Evolutionary conservation across 192 early-diverging fungal genomes (phyloP).

Genomic region (Mortierella claussenii): DNA sequence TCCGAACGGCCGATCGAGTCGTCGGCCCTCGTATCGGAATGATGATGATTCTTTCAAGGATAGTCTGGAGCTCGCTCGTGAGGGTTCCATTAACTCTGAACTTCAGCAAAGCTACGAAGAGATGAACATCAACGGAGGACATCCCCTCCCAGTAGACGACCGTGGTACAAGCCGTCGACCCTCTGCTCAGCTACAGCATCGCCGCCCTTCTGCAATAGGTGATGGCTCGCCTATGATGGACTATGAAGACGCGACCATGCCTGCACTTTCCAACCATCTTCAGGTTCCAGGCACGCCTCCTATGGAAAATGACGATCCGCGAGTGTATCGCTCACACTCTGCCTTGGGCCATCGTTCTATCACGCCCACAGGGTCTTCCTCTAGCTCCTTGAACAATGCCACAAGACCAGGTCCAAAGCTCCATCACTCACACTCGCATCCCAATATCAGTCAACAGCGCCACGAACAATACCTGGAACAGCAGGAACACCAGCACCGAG

Average conservation of each 20-base stretch:
- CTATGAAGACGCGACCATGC: constrained; percentile 9
- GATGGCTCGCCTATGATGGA: constrained; percentile 15
- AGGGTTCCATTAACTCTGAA: not conserved
- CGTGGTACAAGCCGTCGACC: constrained; percentile 12
- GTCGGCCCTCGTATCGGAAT: constrained; percentile 18
- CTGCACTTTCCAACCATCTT: constrained; percentile 7
- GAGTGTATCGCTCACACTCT: constrained; percentile 7
- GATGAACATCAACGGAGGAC: constrained; percentile 23
- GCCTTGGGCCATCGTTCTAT: constrained; percentile 2
- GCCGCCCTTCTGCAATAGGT: constrained; percentile 1
- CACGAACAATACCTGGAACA: constrained; percentile 24
- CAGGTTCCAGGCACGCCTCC: constrained; percentile 29
- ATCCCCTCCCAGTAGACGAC: constrained; percentile 14
- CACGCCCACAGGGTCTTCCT: constrained; percentile 12
- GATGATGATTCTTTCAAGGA: not conserved
- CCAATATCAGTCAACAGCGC: constrained; percentile 31
- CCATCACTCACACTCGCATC: constrained; percentile 35
- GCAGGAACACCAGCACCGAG: constrained; percentile 18
- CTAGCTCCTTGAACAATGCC: not conserved
- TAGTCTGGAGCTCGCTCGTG: not conserved
- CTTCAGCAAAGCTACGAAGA: constrained; percentile 17
- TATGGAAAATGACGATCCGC: constrained; percentile 10
- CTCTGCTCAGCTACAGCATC: constrained; percentile 3
- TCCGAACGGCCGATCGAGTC: constrained; percentile 6
- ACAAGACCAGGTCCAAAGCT: constrained; percentile 8